Base-by-base conservation (phyloP, 2,329 filamentous ascomycete species). In the Tolypocladium ophioglossoides region DNA sequence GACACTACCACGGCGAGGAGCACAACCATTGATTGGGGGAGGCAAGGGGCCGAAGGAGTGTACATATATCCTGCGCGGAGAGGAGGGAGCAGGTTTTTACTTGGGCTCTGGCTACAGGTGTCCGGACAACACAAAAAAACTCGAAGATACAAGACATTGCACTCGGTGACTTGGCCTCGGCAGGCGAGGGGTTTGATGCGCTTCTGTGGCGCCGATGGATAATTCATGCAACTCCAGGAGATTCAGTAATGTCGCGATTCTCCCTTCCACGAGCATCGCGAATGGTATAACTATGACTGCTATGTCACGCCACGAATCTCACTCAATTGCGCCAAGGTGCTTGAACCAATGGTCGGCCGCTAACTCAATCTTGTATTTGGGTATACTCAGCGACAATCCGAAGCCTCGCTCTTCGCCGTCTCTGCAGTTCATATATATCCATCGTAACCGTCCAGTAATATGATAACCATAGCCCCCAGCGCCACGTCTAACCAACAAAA, bases 1-100 rank as follows among this genome's bases (percentile, higher is more conserved):
- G 85, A 58, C 81, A 85, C 62, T 82, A 82, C 61, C 74, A 74
- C 58, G 72, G 73, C 57, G 66, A 66, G 49, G 74, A 67, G 41
- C 79, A 85, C 60, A 73, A 63, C 44, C 54, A 57, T 22, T 34
- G 52, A 56, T 46, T 49, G 55, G 51, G 46, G 48, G 51, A 30
- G 55, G 51, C 44, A 34, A 51, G 53, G 57, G 55, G 53, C 38
- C 50, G 59, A 55, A 70, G n/a, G 35, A 51, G 24, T 51, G 69
- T 73, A 74, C 65, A 74, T 73, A 73, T 67, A 64, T 57, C 59
- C 55, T 56, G 51, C 58, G 54, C 18, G 10, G 37, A 35, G 39
- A 51, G 46, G 18, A 32, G 38, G 4, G 24, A 16, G 30, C 16
- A n/a, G n/a, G n/a, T 40, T 47, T 39, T 24, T 32, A 20, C 27